A percentile compares a stretch with the other conserved stretches of the same genome.
phyloP scores from a whole-genome alignment of 2,329 filamentous ascomycete genomes.

The Aspergillus felis region DNA sequence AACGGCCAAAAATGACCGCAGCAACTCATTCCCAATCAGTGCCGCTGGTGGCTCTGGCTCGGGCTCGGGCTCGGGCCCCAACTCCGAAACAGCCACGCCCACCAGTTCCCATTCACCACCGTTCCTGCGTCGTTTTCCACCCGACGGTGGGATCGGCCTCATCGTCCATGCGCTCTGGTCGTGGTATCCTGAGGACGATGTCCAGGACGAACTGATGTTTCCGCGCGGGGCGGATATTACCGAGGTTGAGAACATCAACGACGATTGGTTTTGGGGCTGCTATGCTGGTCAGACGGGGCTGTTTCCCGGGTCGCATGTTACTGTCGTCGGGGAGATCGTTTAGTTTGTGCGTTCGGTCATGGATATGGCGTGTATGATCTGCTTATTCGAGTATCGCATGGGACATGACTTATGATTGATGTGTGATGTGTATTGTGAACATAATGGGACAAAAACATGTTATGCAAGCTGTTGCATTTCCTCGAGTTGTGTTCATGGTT shows the following conservation, averaged over 20 bases:
- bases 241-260: slow-evolving; percentile 83
- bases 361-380: background rate
- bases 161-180: slow-evolving; percentile 66
- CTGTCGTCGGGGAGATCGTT: slow-evolving; percentile 41
- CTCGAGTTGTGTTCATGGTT: no score
- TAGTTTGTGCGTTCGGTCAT: slow-evolving; percentile 5
- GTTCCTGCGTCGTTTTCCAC: slow-evolving; percentile 55
- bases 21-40: slow-evolving; percentile 1
- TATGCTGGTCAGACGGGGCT: slow-evolving; percentile 78
- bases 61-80: background rate
- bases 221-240: slow-evolving; percentile 76
- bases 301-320: slow-evolving; percentile 76
- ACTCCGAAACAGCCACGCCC: slow-evolving; percentile 20
- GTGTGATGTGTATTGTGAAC: background rate
- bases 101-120: slow-evolving; percentile 28
- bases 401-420: background rate
- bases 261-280: slow-evolving; percentile 82
- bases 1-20: slow-evolving; percentile 5
- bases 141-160: slow-evolving; percentile 69
- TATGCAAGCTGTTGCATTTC: no score
- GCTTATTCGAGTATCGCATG: background rate
- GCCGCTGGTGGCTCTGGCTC: background rate
- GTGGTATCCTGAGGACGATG: slow-evolving; percentile 63
- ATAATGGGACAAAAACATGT: background rate
- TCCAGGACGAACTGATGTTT: slow-evolving; percentile 72